Percentiles rank a stretch among this genome's conserved stretches.
Conservation (phyloP, 345 rosid species). For the Leavenworthia alabamica region DNA sequence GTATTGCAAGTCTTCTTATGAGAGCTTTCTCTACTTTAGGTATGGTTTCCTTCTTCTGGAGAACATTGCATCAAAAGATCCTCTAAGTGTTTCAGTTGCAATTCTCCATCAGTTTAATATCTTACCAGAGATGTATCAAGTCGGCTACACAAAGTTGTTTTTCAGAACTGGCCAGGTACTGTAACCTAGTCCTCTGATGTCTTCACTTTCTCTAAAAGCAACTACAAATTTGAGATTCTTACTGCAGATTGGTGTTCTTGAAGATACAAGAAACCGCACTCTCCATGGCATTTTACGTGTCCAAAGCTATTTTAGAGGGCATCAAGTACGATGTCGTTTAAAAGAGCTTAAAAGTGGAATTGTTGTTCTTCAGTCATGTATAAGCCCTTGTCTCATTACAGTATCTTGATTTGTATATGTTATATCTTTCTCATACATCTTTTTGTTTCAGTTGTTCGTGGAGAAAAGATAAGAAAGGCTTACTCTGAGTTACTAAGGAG, state of each 20-base stretch:
- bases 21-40: slow-evolving; percentile 33
- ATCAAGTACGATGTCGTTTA: slow-evolving; percentile 47
- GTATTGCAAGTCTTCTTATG: neutral
- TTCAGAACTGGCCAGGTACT: slow-evolving; percentile 82
- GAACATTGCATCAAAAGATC: slow-evolving; percentile 48
- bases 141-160: slow-evolving; percentile 81
- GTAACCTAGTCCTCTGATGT: slow-evolving; percentile 3
- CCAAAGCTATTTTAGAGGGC: slow-evolving; percentile 70
- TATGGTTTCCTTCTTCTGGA: slow-evolving; percentile 65
- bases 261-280: slow-evolving; percentile 59
- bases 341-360: slow-evolving; percentile 45
- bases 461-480: slow-evolving; percentile 64
- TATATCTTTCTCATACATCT: slow-evolving; percentile 2
- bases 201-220: neutral
- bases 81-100: slow-evolving; percentile 73
- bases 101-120: slow-evolving; percentile 67
- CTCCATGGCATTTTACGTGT: slow-evolving; percentile 56
- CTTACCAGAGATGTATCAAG: slow-evolving; percentile 88
- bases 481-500: slow-evolving; percentile 47
- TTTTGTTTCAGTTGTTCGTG: slow-evolving; percentile 59
- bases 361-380: slow-evolving; percentile 67
- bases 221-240: neutral
- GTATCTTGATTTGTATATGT: neutral
- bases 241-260: slow-evolving; percentile 62
- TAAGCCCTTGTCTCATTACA: neutral